Evolutionary conservation across 1,284 basidiomycete species (phyloP), one percentile per base, ranked within the genome.

Genomic region (Erythrobasidium hasegawianum): DNA sequence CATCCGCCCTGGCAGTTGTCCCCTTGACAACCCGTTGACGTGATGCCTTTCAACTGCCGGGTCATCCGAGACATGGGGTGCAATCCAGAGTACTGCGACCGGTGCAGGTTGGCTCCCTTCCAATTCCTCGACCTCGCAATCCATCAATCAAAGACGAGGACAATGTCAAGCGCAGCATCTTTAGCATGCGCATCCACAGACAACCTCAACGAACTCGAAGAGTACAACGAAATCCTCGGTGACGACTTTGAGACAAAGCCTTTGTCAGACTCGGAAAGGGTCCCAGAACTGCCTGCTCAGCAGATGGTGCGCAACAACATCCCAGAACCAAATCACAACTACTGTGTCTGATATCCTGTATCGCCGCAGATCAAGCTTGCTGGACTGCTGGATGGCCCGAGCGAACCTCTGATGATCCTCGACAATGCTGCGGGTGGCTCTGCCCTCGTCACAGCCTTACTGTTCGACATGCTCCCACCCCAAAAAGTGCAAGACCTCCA

Each of bases 351-450:
- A 47, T 24, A 47, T 14, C 5, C 33, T 33, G 33, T 33, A 11
- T 11, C 11, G 4, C 5, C 11, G 5, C 33, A 33, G 33, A 33
- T 33, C 33, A 33, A 33, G 33, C 33, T 33, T 33, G 33, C 33
- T 33, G 33, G 33, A 33, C 33, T 33, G 33, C 33, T 33, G 33
- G 33, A 33, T 24, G 43, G 22, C 5, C 43, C 43, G 16, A 24
- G 22, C 43, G 43, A 39, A 58, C 53, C 43, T 18, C 27, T 65
- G n/a, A 65, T 65, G 62, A 53, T 65, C 18, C 27, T 65, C 11
- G 62, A 65, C 38, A 65, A 65, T 29, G 62, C 62, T 22, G 53
- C 50, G 27, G 62, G 62, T 14, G 10, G 41, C 18, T 65, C 62
- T 9, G 62, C 62, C 18, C 33, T 65, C 1, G 62, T 58, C 13